Conservation (phyloP, 257 asterid genomes). For the Sherardia arvensis region DNA sequence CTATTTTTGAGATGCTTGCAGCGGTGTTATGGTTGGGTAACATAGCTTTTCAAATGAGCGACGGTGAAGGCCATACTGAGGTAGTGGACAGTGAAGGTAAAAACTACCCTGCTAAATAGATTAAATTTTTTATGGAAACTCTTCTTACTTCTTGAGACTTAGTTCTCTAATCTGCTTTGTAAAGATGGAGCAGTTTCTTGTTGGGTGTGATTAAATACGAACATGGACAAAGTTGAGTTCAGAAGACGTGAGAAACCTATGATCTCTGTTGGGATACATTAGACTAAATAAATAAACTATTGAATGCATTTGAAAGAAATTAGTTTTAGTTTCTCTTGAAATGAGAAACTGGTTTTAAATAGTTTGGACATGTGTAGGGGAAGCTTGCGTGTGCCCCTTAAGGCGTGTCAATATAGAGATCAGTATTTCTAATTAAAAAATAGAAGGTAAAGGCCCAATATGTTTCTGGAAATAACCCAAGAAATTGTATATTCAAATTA, state of each 20-base stretch:
- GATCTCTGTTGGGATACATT: background rate
- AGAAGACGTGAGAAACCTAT: background rate
- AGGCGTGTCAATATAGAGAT: background rate
- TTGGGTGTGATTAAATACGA: background rate
- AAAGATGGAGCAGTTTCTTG: background rate
- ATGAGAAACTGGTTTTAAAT: background rate
- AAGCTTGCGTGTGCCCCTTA: background rate
- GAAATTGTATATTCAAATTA: background rate
- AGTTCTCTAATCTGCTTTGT: background rate
- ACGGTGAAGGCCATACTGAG: constrained; percentile 60
- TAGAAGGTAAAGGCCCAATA: background rate
- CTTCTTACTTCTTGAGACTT: constrained; percentile 9
- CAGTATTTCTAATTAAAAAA: no score
- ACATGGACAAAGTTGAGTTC: background rate
- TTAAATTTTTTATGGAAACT: constrained; percentile 2
- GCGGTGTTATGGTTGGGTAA: constrained; percentile 96
- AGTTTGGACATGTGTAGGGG: background rate
- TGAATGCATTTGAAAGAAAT: background rate
- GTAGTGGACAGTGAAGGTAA: constrained; percentile 78
- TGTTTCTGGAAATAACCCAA: background rate
- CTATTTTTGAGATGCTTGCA: constrained; percentile 71
- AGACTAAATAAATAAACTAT: no score
- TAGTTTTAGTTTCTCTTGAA: background rate
- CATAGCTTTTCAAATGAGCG: constrained; percentile 61
- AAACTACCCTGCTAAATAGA: background rate